phyloP scores from a whole-genome alignment of 768 basidiomycete genomes.

The Candolleomyces aberdarensis region DNA sequence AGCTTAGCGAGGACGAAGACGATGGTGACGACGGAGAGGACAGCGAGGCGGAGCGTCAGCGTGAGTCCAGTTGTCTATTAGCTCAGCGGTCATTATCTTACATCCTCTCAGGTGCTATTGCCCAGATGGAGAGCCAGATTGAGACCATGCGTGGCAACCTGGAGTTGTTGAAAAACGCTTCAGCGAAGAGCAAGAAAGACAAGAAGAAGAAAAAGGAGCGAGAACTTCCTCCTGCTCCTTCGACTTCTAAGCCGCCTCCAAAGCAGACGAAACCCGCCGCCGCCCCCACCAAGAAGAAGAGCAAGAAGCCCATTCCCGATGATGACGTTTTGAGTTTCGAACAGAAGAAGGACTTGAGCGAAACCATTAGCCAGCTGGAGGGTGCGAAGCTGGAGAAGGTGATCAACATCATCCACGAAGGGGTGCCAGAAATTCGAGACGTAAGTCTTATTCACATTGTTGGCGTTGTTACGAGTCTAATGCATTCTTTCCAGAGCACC shows the following conservation, averaged over 20 bases:
- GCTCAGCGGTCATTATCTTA: slow-evolving; percentile 17
- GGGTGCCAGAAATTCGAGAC: slow-evolving; percentile 89
- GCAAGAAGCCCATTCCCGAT: slow-evolving; percentile 65
- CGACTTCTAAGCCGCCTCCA: slow-evolving; percentile 59
- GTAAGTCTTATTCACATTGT: slow-evolving; percentile 45
- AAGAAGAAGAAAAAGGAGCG: slow-evolving; percentile 71
- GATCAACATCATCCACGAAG: slow-evolving; percentile 93
- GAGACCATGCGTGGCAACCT: slow-evolving; percentile 73
- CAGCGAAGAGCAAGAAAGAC: slow-evolving; percentile 31
- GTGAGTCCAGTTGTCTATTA: slow-evolving; percentile 39
- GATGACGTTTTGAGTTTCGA: slow-evolving; percentile 88
- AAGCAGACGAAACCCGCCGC: slow-evolving; percentile 49
- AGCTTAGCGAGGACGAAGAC: slow-evolving; percentile 59
- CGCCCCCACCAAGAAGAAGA: slow-evolving; percentile 52
- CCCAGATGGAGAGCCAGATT: slow-evolving; percentile 77
- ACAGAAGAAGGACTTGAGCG: slow-evolving; percentile 98
- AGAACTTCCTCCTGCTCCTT: slow-evolving; percentile 51
- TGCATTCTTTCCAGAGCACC: slow-evolving; percentile 60
- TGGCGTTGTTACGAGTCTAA: slow-evolving; percentile 4
- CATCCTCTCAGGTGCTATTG: slow-evolving; percentile 56
- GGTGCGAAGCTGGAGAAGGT: slow-evolving; percentile 83
- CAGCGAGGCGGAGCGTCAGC: slow-evolving; percentile 66
- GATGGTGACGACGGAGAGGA: slow-evolving; percentile 56
- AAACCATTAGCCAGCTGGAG: slow-evolving; percentile 86
- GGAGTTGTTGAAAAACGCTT: slow-evolving; percentile 51